Base-by-base conservation (phyloP, 768 basidiomycete species). In the Leccinellum luteum region DNA sequence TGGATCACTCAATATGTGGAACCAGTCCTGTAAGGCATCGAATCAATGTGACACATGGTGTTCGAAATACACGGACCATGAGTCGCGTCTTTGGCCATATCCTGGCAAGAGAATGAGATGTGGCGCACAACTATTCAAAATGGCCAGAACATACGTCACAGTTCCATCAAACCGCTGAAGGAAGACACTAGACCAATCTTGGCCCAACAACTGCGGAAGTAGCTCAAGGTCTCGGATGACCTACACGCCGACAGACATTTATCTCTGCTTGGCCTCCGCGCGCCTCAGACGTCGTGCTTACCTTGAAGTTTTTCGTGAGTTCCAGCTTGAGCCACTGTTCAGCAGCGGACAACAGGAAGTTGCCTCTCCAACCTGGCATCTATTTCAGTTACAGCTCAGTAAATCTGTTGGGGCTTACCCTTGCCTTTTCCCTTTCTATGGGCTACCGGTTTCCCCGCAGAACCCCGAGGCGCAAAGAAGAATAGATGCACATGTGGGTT, bases 301-400 rank as follows among this genome's bases (percentile, higher is more conserved):
- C 91, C 76, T 92, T 94, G 81, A 96, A 95, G 68, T 98, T 97
- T 79, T 98, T 98, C 4, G 93, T 91, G 13, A 99, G 77, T 69
- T 98, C 96, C 44, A 97, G 83, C 70, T 98, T 98, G 59, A 97
- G 79, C 85, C 91, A 94, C 63, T 96, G 94, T 70, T 98, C 94
- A 4, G 89, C 88, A 1, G 94, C 94, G 3, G 92, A 94, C 10
- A 98, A 75, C 19, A 98, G 66, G 70, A 94, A 98, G 49, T 97
- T 97, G 49, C 95, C 97, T 68, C 96, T 78, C 97, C 96, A 98
- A 1, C 95, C 91, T 85, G 38, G 17, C 3, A 9, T 47, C 25
- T 34, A 47, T n/a, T 48, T 64, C 44, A 56, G 7, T 52, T 12
- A 27, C 21, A 45, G 13, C 13, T 14, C 13, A 25, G 6, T 2